phyloP scores from a whole-genome alignment of 192 early-diverging fungal genomes.

The Linnemannia zychae region DNA sequence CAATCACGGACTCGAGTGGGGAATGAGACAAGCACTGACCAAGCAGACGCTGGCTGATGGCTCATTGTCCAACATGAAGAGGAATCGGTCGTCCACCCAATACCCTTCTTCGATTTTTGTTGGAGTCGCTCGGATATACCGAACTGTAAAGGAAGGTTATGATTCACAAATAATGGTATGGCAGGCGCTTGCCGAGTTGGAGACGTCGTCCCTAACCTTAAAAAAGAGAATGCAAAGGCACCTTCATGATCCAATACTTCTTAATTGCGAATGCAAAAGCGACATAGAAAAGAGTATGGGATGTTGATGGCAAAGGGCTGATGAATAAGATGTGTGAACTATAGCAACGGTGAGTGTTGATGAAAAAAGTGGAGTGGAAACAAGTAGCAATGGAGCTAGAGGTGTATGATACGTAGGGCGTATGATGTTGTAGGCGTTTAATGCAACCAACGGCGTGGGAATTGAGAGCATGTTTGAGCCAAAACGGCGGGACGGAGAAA shows the following conservation, averaged over 20 bases:
- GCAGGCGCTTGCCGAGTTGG: conserved; percentile 16
- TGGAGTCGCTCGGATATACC: conserved; percentile 12
- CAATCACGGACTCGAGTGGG: conserved; percentile 6
- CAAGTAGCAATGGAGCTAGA: neutral
- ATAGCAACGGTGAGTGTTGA: neutral
- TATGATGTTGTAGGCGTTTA: neutral
- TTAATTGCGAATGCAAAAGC: neutral
- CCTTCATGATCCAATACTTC: neutral
- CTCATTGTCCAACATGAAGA: neutral
- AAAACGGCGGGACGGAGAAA: no score
- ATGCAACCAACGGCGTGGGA: neutral
- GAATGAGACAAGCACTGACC: conserved; percentile 24
- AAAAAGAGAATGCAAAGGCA: conserved; percentile 2
- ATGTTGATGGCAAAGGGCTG: neutral
- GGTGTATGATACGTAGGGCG: neutral
- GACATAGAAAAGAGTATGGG: neutral
- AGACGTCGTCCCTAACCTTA: conserved; percentile 4
- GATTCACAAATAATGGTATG: conserved; percentile 4
- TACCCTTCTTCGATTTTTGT: conserved; percentile 11
- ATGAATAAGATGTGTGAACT: neutral
- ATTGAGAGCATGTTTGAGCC: no score
- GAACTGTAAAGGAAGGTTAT: conserved; percentile 9
- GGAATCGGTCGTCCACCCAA: conserved; percentile 27
- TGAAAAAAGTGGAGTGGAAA: neutral
- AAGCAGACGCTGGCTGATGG: conserved; percentile 21